phyloP scores from a whole-genome alignment of 2,329 filamentous ascomycete species.

The Monosporascus sp. region DNA sequence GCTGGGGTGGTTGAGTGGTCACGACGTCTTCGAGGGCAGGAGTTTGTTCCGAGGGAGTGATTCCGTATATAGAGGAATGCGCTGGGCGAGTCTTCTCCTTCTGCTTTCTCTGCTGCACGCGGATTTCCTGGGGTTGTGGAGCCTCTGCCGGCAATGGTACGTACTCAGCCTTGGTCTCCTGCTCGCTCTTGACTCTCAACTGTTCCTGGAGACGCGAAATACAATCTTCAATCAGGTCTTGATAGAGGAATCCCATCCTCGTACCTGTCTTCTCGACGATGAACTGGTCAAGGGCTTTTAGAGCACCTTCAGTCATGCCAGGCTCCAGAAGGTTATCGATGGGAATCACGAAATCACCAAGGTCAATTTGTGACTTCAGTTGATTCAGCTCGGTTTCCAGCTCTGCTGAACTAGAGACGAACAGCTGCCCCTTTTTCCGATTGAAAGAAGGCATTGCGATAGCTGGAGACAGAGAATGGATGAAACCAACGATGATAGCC shows the following conservation, averaged over 20 bases:
- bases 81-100: conserved; percentile 40
- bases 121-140: conserved; percentile 13
- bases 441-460: conserved; percentile 32
- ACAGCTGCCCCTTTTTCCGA: conserved; percentile 34
- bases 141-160: conserved; percentile 12
- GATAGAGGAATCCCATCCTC: conserved; percentile 37
- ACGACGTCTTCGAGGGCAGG: background rate
- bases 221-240: conserved; percentile 35
- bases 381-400: conserved; percentile 33
- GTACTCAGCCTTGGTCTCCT: conserved; percentile 10
- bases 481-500: conserved; percentile 32
- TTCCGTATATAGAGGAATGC: conserved; percentile 29
- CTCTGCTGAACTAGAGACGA: conserved; percentile 25
- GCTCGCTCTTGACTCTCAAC: conserved; percentile 12
- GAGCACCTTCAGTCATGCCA: conserved; percentile 28
- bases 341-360: conserved; percentile 33
- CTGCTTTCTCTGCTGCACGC: conserved; percentile 28
- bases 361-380: conserved; percentile 33
- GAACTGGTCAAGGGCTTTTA: conserved; percentile 31
- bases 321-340: conserved; percentile 37
- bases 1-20: background rate
- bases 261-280: conserved; percentile 32
- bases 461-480: conserved; percentile 29
- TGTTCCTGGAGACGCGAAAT: conserved; percentile 26
- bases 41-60: conserved; percentile 8